Conservation (phyloP, 306 rosid species). For the Purshia tridentata region DNA sequence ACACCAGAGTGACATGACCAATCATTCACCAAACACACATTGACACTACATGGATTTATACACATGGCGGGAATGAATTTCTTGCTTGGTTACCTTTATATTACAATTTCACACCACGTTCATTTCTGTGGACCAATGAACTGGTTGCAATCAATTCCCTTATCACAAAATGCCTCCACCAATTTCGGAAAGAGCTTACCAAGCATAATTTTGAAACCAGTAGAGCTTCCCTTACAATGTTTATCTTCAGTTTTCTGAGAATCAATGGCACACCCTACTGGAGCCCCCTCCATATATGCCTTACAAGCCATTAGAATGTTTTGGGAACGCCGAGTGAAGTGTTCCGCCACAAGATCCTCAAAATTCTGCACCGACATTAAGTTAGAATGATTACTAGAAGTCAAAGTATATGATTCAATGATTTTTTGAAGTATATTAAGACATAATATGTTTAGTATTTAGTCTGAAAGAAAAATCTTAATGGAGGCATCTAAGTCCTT, state of each 20-base stretch:
- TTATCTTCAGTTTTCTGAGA: conserved; percentile 34
- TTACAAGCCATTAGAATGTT: conserved; percentile 66
- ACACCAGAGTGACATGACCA: not conserved
- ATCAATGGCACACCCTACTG: conserved; percentile 57
- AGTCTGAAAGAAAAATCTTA: too few species aligned
- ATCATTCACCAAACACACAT: conserved; percentile 16
- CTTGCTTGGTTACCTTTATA: conserved; percentile 25
- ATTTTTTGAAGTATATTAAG: not conserved
- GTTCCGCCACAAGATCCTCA: conserved; percentile 74
- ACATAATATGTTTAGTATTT: too few species aligned
- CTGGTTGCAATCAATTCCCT: conserved; percentile 71
- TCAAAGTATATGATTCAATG: conserved; percentile 1
- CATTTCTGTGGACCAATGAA: conserved; percentile 42
- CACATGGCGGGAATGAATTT: conserved; percentile 30
- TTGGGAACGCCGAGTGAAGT: conserved; percentile 53
- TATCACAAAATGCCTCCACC: conserved; percentile 63
- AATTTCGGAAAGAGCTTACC: conserved; percentile 82
- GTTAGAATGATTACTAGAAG: conserved; percentile 17
- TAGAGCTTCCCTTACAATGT: conserved; percentile 59
- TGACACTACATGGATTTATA: conserved; percentile 36
- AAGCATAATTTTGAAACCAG: conserved; percentile 90
- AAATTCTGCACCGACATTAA: conserved; percentile 64
- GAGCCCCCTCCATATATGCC: conserved; percentile 77
- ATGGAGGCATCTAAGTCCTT: too few species aligned
- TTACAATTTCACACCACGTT: conserved; percentile 17